Evolutionary conservation across 2,329 filamentous ascomycete species (phyloP).

Genomic region (Alternaria tenuissima): DNA sequence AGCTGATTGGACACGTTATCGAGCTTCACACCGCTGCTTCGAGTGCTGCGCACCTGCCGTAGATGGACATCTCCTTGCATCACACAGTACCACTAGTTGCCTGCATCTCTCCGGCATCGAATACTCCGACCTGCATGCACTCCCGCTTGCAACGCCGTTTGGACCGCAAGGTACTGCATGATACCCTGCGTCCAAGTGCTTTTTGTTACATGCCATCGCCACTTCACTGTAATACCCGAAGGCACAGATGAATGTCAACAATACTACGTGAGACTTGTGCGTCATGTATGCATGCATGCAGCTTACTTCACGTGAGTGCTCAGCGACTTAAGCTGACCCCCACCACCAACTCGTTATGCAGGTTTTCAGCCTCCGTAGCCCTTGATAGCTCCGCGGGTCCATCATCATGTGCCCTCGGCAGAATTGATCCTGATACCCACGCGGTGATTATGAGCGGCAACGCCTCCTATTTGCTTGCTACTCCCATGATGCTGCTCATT

Average conservation of each 20-base stretch:
- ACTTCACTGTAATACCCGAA: neutral
- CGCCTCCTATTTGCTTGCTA: neutral
- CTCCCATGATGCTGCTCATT: neutral
- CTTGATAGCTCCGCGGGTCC: neutral
- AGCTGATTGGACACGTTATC: neutral
- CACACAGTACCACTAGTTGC: neutral
- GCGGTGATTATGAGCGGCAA: neutral
- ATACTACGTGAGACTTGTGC: neutral
- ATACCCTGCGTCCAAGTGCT: neutral
- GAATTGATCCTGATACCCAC: neutral
- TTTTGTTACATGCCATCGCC: neutral
- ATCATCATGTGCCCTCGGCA: neutral
- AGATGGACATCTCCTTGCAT: neutral
- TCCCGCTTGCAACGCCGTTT: neutral
- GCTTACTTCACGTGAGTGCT: conserved; percentile 7
- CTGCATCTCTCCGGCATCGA: neutral
- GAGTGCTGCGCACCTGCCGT: neutral
- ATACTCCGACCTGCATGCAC: conserved; percentile 1
- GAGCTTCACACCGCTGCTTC: conserved; percentile 7
- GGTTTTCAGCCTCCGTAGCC: neutral
- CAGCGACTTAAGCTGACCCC: neutral
- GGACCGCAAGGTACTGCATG: neutral
- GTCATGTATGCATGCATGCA: neutral
- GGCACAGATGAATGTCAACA: neutral
- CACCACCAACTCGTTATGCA: neutral